phyloP scores from a whole-genome alignment of 139 green algal genomes.

The Chloropicon primus region DNA sequence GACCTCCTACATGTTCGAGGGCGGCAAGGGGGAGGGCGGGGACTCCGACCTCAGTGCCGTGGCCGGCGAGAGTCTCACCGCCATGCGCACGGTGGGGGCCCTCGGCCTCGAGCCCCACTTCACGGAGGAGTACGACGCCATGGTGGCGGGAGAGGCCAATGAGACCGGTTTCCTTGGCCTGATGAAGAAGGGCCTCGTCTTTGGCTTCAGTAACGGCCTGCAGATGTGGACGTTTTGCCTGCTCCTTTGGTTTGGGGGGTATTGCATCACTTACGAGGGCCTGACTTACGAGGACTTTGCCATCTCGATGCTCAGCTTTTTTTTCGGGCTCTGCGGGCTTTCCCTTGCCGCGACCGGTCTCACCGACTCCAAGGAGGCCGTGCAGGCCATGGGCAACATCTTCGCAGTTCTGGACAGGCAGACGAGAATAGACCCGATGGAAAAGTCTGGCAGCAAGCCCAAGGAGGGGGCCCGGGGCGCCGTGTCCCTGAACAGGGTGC shows the following conservation, averaged over 20 bases:
- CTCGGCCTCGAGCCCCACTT: not conserved
- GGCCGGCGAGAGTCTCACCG: not conserved
- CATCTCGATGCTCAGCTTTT: not conserved
- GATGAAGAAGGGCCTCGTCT: not conserved
- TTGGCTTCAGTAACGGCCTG: not conserved
- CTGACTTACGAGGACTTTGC: not conserved
- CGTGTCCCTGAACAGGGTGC: not conserved
- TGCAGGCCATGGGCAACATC: not conserved
- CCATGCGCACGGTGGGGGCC: not conserved
- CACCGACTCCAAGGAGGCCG: not conserved
- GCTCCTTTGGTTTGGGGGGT: not conserved
- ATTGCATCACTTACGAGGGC: not conserved
- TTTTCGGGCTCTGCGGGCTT: not conserved
- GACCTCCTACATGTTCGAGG: not conserved
- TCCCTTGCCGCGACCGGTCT: not conserved
- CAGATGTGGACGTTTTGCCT: not conserved
- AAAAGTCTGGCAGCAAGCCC: not conserved
- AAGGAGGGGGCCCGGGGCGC: not conserved
- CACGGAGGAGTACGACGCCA: not conserved
- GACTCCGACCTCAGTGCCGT: not conserved
- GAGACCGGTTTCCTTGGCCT: not conserved
- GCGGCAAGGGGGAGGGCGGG: not conserved
- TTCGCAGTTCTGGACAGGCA: not conserved
- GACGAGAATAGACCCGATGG: not conserved
- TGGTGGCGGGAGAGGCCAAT: not conserved